These are phyloP conservation scores for Rhypophila decipiens DNA, from an alignment of 495 filamentous ascomycete genomes.

Conservation along the genomic window DNA sequence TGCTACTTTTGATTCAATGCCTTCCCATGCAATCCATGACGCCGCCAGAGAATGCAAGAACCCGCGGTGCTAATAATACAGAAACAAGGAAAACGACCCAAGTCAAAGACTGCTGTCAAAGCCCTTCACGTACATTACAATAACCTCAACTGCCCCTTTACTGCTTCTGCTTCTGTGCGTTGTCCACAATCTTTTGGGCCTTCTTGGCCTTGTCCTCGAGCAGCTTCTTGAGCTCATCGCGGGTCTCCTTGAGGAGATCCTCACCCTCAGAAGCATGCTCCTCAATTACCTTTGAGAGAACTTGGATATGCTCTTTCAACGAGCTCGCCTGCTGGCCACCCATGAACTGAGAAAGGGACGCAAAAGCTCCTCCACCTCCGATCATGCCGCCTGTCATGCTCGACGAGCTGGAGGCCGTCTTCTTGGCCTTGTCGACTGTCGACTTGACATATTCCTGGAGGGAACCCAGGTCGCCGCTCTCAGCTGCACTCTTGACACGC, in stretches of 20 bases:
- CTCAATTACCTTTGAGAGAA: constrained; percentile 47
- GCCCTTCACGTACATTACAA: too few relatives aligned
- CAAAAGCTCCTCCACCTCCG: constrained; percentile 7
- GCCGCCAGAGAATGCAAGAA: too few relatives aligned
- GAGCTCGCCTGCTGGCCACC: constrained; percentile 28
- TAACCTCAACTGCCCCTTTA: too few relatives aligned
- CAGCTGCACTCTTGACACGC: constrained; percentile 46
- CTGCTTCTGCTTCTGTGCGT: background rate
- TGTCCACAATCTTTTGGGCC: constrained; percentile 35
- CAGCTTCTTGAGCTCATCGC: constrained; percentile 44
- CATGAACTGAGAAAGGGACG: constrained; percentile 13
- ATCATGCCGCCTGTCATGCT: constrained; percentile 27
- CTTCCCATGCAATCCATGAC: too few relatives aligned
- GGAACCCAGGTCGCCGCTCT: constrained; percentile 47
- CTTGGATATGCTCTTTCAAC: constrained; percentile 49
- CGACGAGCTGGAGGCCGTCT: constrained; percentile 19
- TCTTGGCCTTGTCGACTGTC: constrained; percentile 47
- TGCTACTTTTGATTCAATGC: too few relatives aligned
- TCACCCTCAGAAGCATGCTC: constrained; percentile 56
- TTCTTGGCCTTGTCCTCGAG: constrained; percentile 36
- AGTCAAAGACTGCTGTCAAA: too few relatives aligned
- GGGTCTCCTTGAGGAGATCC: constrained; percentile 53
- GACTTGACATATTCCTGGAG: constrained; percentile 54
- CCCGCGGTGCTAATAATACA: too few relatives aligned
- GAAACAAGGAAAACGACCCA: too few relatives aligned